Evolutionary conservation across 371 early-diverging fungal species (phyloP).

Genomic region (Apophysomyces variabilis): DNA sequence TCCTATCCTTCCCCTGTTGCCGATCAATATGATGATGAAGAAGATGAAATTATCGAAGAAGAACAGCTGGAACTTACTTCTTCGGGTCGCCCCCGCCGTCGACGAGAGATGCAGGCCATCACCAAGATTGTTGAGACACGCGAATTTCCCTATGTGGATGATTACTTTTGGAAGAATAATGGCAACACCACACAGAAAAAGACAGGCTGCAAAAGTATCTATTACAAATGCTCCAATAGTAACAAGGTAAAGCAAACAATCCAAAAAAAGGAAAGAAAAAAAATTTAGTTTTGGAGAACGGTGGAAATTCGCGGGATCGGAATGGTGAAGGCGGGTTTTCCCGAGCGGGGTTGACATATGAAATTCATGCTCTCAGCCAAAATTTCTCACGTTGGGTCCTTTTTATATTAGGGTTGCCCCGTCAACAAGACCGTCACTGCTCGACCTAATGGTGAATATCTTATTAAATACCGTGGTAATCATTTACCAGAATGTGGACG

Average conservation of each 20-base stretch:
- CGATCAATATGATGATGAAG: conserved; percentile 22
- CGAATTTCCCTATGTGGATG: conserved; percentile 48
- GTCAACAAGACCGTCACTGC: conserved; percentile 73
- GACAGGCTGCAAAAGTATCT: conserved; percentile 59
- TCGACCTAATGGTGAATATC: conserved; percentile 59
- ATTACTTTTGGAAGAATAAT: conserved; percentile 60
- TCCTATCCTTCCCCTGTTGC: conserved; percentile 41
- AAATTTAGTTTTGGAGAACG: background rate
- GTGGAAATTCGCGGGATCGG: conserved; percentile 17
- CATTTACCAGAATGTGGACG: conserved; percentile 62
- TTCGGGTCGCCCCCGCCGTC: conserved; percentile 34
- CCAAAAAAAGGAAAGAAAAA: no score
- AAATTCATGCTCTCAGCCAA: conserved; percentile 30
- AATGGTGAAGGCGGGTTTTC: conserved; percentile 28
- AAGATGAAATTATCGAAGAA: conserved; percentile 18
- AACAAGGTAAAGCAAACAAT: conserved; percentile 28
- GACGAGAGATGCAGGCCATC: conserved; percentile 27
- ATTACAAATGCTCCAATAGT: conserved; percentile 55
- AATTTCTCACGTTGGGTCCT: conserved; percentile 7
- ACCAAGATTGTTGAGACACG: conserved; percentile 56
- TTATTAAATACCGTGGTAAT: conserved; percentile 65
- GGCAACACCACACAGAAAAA: conserved; percentile 61
- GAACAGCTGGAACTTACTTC: conserved; percentile 19
- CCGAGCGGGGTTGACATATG: conserved; percentile 31
- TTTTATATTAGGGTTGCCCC: conserved; percentile 44